These are phyloP conservation scores for Mortierella sp. DNA, from an alignment of 371 early-diverging fungal species.

Conservation along the genomic window DNA sequence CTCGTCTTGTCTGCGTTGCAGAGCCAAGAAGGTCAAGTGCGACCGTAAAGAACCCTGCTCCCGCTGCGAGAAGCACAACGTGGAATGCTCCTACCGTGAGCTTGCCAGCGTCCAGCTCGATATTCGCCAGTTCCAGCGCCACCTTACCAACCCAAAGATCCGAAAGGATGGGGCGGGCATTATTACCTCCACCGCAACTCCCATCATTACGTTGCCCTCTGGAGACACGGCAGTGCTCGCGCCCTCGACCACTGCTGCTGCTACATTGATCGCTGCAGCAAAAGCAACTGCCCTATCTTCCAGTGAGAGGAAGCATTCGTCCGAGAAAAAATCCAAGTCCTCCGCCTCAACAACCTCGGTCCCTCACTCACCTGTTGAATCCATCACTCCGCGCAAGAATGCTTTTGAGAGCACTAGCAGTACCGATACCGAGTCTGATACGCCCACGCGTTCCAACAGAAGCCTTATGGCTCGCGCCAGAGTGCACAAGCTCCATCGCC, in stretches of 20 bases:
- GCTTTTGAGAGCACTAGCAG: slow-evolving; percentile 14
- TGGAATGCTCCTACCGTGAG: slow-evolving; percentile 47
- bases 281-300: slow-evolving; percentile 22
- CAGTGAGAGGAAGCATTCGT: slow-evolving; percentile 6
- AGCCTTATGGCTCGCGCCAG: slow-evolving; percentile 40
- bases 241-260: slow-evolving; percentile 23
- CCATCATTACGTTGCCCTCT: slow-evolving; percentile 20
- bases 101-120: slow-evolving; percentile 42
- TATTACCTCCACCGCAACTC: slow-evolving; percentile 24
- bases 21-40: slow-evolving; percentile 48
- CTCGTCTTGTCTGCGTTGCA: slow-evolving; percentile 40
- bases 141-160: slow-evolving; percentile 34
- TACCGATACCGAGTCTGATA: slow-evolving; percentile 43
- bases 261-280: slow-evolving; percentile 27
- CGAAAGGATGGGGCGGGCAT: slow-evolving; percentile 34
- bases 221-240: slow-evolving; percentile 34
- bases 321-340: slow-evolving; percentile 15
- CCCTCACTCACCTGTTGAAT: slow-evolving; percentile 16
- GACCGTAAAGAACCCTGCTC: slow-evolving; percentile 50
- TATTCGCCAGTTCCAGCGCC: slow-evolving; percentile 42
- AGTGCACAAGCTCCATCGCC: slow-evolving; percentile 28
- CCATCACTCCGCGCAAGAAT: slow-evolving; percentile 2
- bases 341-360: slow-evolving; percentile 10
- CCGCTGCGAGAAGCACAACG: slow-evolving; percentile 36
- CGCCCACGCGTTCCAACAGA: slow-evolving; percentile 13